These are phyloP conservation scores for Pestalotiopsis sp. DNA, from an alignment of 2,329 filamentous ascomycete species.

Conservation along the genomic window DNA sequence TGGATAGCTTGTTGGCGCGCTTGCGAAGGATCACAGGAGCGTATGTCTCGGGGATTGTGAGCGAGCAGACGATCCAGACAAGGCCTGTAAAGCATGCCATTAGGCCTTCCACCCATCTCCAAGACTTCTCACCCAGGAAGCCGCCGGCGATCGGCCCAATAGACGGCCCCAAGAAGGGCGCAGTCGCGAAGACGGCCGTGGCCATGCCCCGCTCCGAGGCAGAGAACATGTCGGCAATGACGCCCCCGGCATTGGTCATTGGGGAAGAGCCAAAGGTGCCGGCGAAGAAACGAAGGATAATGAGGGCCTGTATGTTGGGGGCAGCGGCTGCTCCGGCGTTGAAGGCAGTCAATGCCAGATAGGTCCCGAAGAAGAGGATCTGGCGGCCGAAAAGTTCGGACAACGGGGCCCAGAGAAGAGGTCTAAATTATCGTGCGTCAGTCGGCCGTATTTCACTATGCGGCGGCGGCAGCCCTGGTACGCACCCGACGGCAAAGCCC, in stretches of 20 bases:
- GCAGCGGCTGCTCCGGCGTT: slow-evolving; percentile 59
- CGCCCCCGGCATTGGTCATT: slow-evolving; percentile 58
- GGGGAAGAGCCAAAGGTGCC: slow-evolving; percentile 59
- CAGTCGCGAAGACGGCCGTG: slow-evolving; percentile 65
- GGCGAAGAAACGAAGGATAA: slow-evolving; percentile 65
- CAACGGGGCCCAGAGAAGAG: slow-evolving; percentile 67
- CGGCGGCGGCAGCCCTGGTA: not conserved
- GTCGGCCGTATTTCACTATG: not conserved
- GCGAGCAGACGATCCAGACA: slow-evolving; percentile 56
- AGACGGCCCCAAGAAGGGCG: slow-evolving; percentile 62
- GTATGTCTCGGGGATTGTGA: slow-evolving; percentile 65
- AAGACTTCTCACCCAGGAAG: slow-evolving; percentile 65
- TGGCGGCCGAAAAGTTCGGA: slow-evolving; percentile 63
- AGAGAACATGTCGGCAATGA: slow-evolving; percentile 59
- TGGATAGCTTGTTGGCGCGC: slow-evolving; percentile 53
- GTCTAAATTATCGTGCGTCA: slow-evolving; percentile 25
- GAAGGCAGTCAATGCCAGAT: slow-evolving; percentile 57
- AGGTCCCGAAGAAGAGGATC: slow-evolving; percentile 56
- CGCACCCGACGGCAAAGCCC: not conserved
- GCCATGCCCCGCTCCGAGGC: slow-evolving; percentile 55
- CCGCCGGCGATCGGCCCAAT: slow-evolving; percentile 67
- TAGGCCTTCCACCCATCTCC: slow-evolving; percentile 72
- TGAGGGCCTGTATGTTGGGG: slow-evolving; percentile 54
- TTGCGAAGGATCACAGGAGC: slow-evolving; percentile 59
- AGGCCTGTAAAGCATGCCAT: slow-evolving; percentile 65